Conservation (phyloP, 2,329 filamentous ascomycete species). For the Blastomyces emzantsi region DNA sequence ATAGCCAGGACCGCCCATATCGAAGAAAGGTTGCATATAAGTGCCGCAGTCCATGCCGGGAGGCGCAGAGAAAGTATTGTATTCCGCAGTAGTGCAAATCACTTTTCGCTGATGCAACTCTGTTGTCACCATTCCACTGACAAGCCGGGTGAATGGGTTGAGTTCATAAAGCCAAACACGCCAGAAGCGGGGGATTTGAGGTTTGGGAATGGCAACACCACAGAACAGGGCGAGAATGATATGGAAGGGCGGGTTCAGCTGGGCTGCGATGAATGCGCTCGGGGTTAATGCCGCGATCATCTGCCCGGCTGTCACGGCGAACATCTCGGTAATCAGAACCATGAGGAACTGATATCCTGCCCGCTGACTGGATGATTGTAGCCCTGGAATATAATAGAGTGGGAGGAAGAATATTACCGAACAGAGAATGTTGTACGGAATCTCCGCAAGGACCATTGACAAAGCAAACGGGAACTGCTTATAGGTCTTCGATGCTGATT, state of each 20-base stretch:
- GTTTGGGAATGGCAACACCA: slow-evolving; percentile 43
- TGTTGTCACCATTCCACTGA: slow-evolving; percentile 32
- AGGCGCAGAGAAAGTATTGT: slow-evolving; percentile 41
- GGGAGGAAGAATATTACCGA: slow-evolving; percentile 73
- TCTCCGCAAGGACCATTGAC: slow-evolving; percentile 70
- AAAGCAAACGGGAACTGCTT: slow-evolving; percentile 67
- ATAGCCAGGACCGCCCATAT: slow-evolving; percentile 38
- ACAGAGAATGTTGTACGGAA: slow-evolving; percentile 75
- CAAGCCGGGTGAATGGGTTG: slow-evolving; percentile 56
- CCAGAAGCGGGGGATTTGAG: slow-evolving; percentile 60
- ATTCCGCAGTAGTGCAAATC: slow-evolving; percentile 27
- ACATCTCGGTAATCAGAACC: slow-evolving; percentile 72
- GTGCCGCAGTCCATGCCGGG: slow-evolving; percentile 52
- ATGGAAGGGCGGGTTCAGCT: slow-evolving; percentile 69
- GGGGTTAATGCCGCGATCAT: slow-evolving; percentile 69
- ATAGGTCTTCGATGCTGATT: slow-evolving; percentile 80
- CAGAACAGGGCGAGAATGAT: slow-evolving; percentile 61
- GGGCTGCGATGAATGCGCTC: slow-evolving; percentile 55
- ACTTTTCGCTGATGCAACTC: slow-evolving; percentile 27
- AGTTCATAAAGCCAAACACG: slow-evolving; percentile 69
- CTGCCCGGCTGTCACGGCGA: slow-evolving; percentile 72
- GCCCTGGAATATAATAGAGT: slow-evolving; percentile 74
- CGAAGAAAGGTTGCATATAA: slow-evolving; percentile 40
- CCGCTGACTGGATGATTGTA: slow-evolving; percentile 53
- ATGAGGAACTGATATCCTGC: slow-evolving; percentile 86